Evolutionary conservation across 106 monocot species (phyloP), one percentile per base, ranked within the genome.

Genomic region (Dioscorea dumetorum): DNA sequence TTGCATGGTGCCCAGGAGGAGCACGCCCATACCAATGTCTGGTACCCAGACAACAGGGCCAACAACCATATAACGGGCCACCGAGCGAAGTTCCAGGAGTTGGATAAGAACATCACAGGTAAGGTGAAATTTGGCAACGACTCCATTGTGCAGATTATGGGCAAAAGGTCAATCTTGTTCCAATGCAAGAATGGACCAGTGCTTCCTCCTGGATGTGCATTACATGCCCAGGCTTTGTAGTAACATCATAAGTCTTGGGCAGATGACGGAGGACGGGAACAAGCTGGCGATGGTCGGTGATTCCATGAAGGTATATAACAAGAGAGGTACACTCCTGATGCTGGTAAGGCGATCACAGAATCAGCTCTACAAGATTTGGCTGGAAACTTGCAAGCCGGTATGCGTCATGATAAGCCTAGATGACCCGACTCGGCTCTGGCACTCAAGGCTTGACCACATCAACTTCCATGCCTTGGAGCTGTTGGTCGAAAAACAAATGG

Each of bases 201-300:
- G 59, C 18, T 19, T 60, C 0, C 59, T 60, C 0, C 3, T 2
- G 0, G 3, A 67, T 34, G 66, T 67, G 50, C 50, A 67, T 22
- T 67, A 67, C 22, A 67, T 67, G 7, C 48, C 66, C 4, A 67
- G 19, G 21, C 66, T 67, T 12, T 0, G 49, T 8, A 67, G 66
- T 50, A 67, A 67, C 33, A 67, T 67, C 21, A 22, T 67, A 22
- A 67, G 66, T 22, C 66, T 67, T 18, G 66, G n/a, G n/a, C n/a
- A n/a, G n/a, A n/a, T n/a, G n/a, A n/a, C n/a, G n/a, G n/a, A n/a
- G n/a, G n/a, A n/a, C 49, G 1, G 21, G 18, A 67, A 0, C 23
- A 33, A 67, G 50, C 48, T 67, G 66, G 50, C 14, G 48, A 4
- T 67, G 66, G 49, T 49, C 15, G 66, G 21, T 14, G 3, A 67